Percentiles rank a stretch among this genome's conserved stretches.
phyloP scores from a whole-genome alignment of 371 early-diverging fungal genomes.

The Mucor mucedo region DNA sequence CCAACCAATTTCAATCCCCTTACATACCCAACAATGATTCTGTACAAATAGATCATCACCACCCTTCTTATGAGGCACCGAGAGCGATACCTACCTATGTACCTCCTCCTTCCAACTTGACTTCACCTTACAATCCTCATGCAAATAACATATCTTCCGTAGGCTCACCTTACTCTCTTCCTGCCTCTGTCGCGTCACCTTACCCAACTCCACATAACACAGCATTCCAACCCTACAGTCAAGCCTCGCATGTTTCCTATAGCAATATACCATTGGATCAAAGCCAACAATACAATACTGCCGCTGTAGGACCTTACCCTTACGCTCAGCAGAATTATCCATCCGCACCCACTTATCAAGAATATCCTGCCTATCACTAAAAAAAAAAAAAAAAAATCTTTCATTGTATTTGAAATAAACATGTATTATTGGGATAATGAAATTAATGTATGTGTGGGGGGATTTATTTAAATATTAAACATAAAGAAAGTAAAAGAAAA shows the following conservation, averaged over 20 bases:
- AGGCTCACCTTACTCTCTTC: constrained; percentile 2
- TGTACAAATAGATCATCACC: too few relatives aligned
- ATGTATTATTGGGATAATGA: neutral
- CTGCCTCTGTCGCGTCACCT: neutral
- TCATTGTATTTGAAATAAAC: neutral
- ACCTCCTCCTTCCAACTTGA: neutral
- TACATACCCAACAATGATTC: too few relatives aligned
- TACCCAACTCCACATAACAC: neutral
- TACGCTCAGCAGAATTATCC: too few relatives aligned
- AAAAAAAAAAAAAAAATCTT: too few relatives aligned
- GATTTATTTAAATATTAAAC: constrained; percentile 1
- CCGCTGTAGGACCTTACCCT: neutral
- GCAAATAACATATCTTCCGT: neutral
- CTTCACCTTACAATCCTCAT: constrained; percentile 1
- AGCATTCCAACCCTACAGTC: constrained; percentile 2
- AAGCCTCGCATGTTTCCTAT: neutral
- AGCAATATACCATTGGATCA: neutral
- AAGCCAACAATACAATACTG: neutral
- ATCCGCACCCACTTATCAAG: too few relatives aligned
- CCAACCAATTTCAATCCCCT: too few relatives aligned
- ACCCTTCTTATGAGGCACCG: neutral
- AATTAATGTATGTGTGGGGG: too few relatives aligned
- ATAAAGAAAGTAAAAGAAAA: constrained; percentile 7
- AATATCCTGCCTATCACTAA: neutral
- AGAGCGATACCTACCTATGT: neutral